Conservation (phyloP, 1,139 yeast genomes). For the Lodderomyces jiufengensis region DNA sequence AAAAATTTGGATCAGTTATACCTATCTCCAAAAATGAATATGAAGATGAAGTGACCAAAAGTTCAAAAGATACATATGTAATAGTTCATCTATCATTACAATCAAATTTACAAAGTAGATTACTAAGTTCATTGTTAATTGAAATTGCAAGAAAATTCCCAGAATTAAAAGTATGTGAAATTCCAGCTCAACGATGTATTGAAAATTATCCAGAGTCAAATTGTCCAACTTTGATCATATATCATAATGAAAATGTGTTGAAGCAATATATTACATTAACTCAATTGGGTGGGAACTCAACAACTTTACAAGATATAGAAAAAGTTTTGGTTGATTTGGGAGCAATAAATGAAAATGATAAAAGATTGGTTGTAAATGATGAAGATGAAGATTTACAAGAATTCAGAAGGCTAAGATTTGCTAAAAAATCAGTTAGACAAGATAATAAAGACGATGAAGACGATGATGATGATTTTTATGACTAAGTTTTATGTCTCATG, state of each 20-base stretch:
- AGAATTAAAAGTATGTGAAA: conserved; percentile 90
- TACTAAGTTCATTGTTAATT: conserved; percentile 54
- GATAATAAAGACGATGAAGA: conserved; percentile 24
- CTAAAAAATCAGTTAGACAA: conserved; percentile 49
- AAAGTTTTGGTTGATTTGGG: conserved; percentile 59
- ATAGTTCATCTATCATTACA: conserved; percentile 74
- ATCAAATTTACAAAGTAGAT: conserved; percentile 69
- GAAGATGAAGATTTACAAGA: conserved; percentile 48
- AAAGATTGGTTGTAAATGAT: conserved; percentile 60
- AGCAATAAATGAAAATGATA: conserved; percentile 64
- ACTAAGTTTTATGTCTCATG: conserved; percentile 16
- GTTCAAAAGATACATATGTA: conserved; percentile 59
- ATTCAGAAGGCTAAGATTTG: conserved; percentile 47
- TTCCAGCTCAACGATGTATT: conserved; percentile 82
- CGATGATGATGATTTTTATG: conserved; percentile 41
- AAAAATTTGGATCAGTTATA: conserved; percentile 72
- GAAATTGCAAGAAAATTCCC: conserved; percentile 55
- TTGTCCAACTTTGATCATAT: conserved; percentile 86
- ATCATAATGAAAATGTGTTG: conserved; percentile 69
- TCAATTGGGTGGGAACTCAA: conserved; percentile 79
- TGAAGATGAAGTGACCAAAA: conserved; percentile 78
- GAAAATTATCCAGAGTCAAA: conserved; percentile 87
- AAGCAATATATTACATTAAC: conserved; percentile 78
- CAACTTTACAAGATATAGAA: conserved; percentile 67
- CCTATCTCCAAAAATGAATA: conserved; percentile 87